Evolutionary conservation across 257 asterid species (phyloP).

Genomic region (Lavandula angustifolia): DNA sequence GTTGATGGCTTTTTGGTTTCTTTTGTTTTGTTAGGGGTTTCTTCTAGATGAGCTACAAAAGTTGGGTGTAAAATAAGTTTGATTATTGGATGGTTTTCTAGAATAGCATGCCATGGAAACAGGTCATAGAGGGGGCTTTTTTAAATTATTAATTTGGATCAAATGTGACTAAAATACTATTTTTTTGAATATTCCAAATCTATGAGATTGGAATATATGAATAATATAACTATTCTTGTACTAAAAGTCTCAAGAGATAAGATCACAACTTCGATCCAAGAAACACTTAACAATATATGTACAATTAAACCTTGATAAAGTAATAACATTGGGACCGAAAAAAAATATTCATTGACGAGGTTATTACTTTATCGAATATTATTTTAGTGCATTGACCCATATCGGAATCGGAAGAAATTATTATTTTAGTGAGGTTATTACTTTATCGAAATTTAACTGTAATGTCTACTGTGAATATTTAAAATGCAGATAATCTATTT

Average conservation of each 20-base stretch:
- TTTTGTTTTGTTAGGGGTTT: constrained; percentile 10
- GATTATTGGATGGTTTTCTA: constrained; percentile 31
- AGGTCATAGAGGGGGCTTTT: background rate
- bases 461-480: too few relatives aligned
- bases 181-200: background rate
- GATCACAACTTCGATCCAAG: background rate
- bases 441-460: too few relatives aligned
- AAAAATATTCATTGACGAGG: too few relatives aligned
- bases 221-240: background rate
- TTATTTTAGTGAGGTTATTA: too few relatives aligned
- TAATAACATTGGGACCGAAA: too few relatives aligned
- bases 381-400: too few relatives aligned
- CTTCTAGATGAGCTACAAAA: constrained; percentile 32
- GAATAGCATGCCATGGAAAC: constrained; percentile 22
- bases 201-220: background rate
- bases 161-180: background rate
- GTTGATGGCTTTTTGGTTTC: constrained; percentile 28
- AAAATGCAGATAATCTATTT: too few relatives aligned
- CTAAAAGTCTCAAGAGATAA: background rate
- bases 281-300: too few relatives aligned
- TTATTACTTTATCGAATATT: too few relatives aligned
- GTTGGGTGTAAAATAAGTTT: background rate
- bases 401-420: too few relatives aligned
- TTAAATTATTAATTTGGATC: background rate
- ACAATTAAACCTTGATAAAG: too few relatives aligned